A percentile compares a stretch with the other conserved stretches of the same genome.
Evolutionary conservation across 805 yeast genomes (phyloP).

Genomic region (Candida manassasensis): DNA sequence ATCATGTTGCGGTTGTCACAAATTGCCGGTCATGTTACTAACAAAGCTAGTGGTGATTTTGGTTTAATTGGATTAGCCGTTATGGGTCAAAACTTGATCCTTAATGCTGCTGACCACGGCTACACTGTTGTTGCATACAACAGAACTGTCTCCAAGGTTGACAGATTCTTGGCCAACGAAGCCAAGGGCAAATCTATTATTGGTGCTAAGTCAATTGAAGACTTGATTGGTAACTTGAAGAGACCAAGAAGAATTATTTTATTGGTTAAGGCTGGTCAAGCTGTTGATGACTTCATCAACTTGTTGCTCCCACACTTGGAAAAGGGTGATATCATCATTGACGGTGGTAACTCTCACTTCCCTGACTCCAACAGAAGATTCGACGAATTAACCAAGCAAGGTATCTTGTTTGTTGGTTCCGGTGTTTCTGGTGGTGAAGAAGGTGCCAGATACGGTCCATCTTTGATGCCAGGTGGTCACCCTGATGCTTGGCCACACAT

Average conservation of each 20-base stretch:
- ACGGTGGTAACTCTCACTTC: constrained; percentile 99
- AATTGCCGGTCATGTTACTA: constrained; percentile 14
- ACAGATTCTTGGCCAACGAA: constrained; percentile 86
- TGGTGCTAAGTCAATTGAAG: constrained; percentile 92
- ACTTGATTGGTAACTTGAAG: constrained; percentile 82
- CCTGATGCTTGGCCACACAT: constrained; percentile 98
- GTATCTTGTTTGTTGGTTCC: constrained; percentile 90
- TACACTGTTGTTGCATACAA: constrained; percentile 97
- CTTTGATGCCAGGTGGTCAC: constrained; percentile 99
- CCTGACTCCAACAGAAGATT: constrained; percentile 97
- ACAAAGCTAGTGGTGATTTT: constrained; percentile 72
- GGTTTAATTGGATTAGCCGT: constrained; percentile 99
- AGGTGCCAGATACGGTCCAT: constrained; percentile 99
- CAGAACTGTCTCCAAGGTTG: constrained; percentile 96
- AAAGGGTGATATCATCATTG: constrained; percentile 96
- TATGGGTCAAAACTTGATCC: constrained; percentile 97
- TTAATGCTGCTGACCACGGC: constrained; percentile 98
- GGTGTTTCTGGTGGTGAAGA: constrained; percentile 99
- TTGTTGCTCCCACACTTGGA: constrained; percentile 89
- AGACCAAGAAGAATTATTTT: constrained; percentile 94
- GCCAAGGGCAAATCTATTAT: constrained; percentile 96
- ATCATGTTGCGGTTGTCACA: constrained; percentile 5
- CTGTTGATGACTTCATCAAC: constrained; percentile 88
- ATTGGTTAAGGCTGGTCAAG: constrained; percentile 93
- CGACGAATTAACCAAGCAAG: constrained; percentile 82